phyloP scores from a whole-genome alignment of 108 stramenopile species.

The Phaeodactylum tricornutum region DNA sequence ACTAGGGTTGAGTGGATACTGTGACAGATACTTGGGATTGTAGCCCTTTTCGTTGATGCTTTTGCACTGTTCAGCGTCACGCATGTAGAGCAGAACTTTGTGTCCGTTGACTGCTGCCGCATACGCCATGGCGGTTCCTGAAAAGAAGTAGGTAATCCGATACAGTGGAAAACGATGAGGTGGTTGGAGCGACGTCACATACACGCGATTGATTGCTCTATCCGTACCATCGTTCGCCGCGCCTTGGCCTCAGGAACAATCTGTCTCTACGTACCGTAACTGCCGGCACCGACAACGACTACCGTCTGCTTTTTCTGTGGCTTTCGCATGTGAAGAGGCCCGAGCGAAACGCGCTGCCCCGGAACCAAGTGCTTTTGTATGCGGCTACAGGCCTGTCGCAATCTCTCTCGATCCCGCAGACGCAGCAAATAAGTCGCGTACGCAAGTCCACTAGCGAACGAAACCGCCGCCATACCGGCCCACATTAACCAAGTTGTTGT shows the following conservation, averaged over 20 bases:
- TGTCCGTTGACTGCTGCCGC: slow-evolving; percentile 55
- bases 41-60: slow-evolving; percentile 34
- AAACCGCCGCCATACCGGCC: slow-evolving; percentile 8
- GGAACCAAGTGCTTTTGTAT: slow-evolving; percentile 19
- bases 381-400: slow-evolving; percentile 31
- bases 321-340: no score
- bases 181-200: slow-evolving; percentile 4
- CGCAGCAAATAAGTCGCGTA: slow-evolving; percentile 23
- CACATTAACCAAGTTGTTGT: no score
- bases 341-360: no score
- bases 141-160: slow-evolving; percentile 7
- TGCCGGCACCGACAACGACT: no score
- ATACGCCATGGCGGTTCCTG: slow-evolving; percentile 81
- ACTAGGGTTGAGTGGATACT: slow-evolving; percentile 38
- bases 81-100: slow-evolving; percentile 45
- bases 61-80: slow-evolving; percentile 34
- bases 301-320: no score
- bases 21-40: slow-evolving; percentile 66
- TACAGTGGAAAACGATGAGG: slow-evolving; percentile 9
- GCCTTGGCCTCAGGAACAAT: no score
- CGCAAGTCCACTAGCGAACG: slow-evolving; percentile 14
- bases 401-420: slow-evolving; percentile 26
- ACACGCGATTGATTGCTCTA: slow-evolving; percentile 14
- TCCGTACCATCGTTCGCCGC: no score
- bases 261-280: no score